Base-by-base conservation (phyloP, 2,329 filamentous ascomycete genomes). In the Periconia macrospinosa region DNA sequence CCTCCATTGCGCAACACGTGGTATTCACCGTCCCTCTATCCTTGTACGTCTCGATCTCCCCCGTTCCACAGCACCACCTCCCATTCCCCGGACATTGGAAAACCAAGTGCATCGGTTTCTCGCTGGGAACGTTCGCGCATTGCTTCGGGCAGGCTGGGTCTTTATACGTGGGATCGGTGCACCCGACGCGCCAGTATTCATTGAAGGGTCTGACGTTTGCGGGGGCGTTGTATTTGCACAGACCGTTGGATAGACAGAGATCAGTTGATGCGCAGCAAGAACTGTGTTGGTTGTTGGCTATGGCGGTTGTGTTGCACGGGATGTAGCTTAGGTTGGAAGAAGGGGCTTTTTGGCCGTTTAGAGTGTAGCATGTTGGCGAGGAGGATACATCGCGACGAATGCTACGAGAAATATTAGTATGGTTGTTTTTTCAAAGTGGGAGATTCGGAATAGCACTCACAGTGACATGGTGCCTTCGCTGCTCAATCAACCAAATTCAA, bases 301-400 rank as follows among this genome's bases (percentile, higher is more conserved):
- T 43, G 11, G 57, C 59, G 11, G 57, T 62, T 1, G 35, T 40
- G 41, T 62, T 62, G 40, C 57, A 62, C 1, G 57, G 55, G 15
- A 58, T 51, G 35, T 57, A 62, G n/a, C 11, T 20, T 8, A 45
- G n/a, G 6, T 30, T 42, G 33, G 47, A 44, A 35, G 42, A 44
- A 19, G 44, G 47, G 7, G 52, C 42, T 20, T 45, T 49, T 6
- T 23, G 41, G 18, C 44, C 44, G 14, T 30, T 41, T 3, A 50
- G 40, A 8, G 47, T 42, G 33, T 54, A 54, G 43, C 52, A 54
- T 45, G 43, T 3, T 30, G 20, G 14, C 3, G 20, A 30, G 20
- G 43, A 45, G 11, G 6, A 3, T 14, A 3, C 15, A n/a, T 13
- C 11, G 11, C 33, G 33, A 13, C 33, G 33, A 10, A 37, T 37